Conservation (phyloP, 371 early-diverging fungal species). For the Funneliformis caledonium region DNA sequence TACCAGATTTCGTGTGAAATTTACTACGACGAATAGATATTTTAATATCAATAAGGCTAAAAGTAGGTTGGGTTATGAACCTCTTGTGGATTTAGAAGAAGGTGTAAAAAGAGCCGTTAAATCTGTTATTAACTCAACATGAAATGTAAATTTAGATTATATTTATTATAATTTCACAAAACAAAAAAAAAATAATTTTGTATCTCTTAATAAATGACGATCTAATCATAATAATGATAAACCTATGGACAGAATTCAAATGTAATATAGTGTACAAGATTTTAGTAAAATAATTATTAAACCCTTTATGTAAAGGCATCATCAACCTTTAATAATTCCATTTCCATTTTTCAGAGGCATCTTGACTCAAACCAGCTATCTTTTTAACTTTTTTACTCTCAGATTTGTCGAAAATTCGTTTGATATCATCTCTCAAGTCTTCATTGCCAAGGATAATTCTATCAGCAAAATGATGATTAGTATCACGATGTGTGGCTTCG, state of each 20-base stretch:
- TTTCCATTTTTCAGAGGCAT: conserved; percentile 28
- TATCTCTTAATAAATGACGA: too few relatives aligned
- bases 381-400: background rate
- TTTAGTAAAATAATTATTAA: too few relatives aligned
- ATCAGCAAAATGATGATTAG: conserved; percentile 91
- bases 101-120: conserved; percentile 53
- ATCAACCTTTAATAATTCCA: background rate
- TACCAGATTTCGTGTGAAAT: conserved; percentile 67
- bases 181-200: too few relatives aligned
- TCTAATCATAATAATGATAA: too few relatives aligned
- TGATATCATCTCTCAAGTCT: conserved; percentile 34
- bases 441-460: conserved; percentile 45
- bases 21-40: conserved; percentile 78
- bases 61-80: conserved; percentile 77
- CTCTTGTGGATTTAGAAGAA: conserved; percentile 73
- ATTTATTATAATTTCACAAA: too few relatives aligned
- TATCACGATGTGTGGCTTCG: conserved; percentile 94
- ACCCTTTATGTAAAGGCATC: too few relatives aligned
- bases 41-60: conserved; percentile 83
- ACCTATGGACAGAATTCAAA: too few relatives aligned
- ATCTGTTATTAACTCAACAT: background rate
- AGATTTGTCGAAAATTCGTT: background rate
- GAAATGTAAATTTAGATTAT: too few relatives aligned
- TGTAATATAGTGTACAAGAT: too few relatives aligned
- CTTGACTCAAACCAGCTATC: conserved; percentile 28